Base-by-base conservation (phyloP, 345 rosid genomes). In the Citrus cavaleriei region DNA sequence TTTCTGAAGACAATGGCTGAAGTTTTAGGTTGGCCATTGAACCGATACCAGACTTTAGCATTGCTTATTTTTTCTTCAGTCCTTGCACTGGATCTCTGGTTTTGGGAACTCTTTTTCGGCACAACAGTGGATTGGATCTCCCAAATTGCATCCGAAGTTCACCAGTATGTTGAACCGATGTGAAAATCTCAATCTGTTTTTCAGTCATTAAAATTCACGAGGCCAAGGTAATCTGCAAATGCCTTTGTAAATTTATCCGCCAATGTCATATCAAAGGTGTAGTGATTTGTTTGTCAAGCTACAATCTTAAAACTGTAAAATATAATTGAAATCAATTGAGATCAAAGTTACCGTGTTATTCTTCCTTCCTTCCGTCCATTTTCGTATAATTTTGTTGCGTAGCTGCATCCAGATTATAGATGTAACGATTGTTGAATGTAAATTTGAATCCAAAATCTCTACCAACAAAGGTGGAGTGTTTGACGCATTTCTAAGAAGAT, bases 81-180 rank as follows among this genome's bases (percentile, higher is more conserved):
- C 9, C 97, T 95, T 7, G 99, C 97, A 0, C 2, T 93, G 66
- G 98, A 93, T 85, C 94, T 96, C 72, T 93, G 91, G 92, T 89
- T 91, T 49, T 93, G 97, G 98, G 96, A 89, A 82, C 90, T 90
- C 21, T 93, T 96, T 79, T 88, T 88, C 27, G 90, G 87, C 79
- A 86, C 90, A 2, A 79, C 93, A 1, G 88, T 89, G 71, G 81
- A 82, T 59, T 93, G 90, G 93, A 70, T 89, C 73, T 88, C 95
- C 1, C 86, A 91, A 59, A 68, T 82, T 46, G 92, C 87, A 6
- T 72, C 76, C 1, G 84, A 85, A 77, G 60, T 91, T 70, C 51
- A 75, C 58, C 87, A 75, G 18, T 84, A 88, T 68, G 73, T 89
- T 34, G 84, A 86, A 63, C 42, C 76, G 37, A 80, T 89, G 85